Percentiles rank a stretch among this genome's conserved stretches.
phyloP scores from a whole-genome alignment of 1,284 basidiomycete genomes.

The Phylloporus sp. region DNA sequence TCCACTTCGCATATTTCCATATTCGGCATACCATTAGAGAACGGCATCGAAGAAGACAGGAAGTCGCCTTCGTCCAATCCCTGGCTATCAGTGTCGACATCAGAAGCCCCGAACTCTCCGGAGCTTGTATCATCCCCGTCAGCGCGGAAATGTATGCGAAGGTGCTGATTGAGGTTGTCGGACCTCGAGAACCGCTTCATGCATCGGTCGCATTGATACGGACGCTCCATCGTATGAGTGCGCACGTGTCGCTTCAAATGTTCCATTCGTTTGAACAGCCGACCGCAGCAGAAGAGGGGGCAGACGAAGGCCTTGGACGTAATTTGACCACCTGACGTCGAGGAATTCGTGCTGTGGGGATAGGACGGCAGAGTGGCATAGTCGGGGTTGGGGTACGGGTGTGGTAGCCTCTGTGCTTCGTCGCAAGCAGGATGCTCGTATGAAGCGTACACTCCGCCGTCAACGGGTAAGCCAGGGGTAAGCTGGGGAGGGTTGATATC shows the following conservation, averaged over 20 bases:
- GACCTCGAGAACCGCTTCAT: conserved; percentile 82
- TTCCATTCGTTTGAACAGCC: conserved; percentile 88
- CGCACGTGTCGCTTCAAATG: conserved; percentile 86
- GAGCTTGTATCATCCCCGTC: conserved; percentile 35
- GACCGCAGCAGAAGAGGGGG: conserved; percentile 78
- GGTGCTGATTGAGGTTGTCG: conserved; percentile 85
- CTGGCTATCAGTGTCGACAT: conserved; percentile 34
- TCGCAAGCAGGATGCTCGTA: conserved; percentile 27
- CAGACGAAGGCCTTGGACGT: conserved; percentile 75
- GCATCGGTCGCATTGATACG: conserved; percentile 76
- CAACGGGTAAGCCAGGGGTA: conserved; percentile 24
- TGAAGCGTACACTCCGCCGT: conserved; percentile 21
- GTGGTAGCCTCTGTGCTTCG: conserved; percentile 24
- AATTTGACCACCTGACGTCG: conserved; percentile 26
- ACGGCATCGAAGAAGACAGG: conserved; percentile 29
- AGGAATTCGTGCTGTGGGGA: conserved; percentile 21
- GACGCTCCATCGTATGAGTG: conserved; percentile 89
- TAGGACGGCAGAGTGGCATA: conserved; percentile 24
- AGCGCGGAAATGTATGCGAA: conserved; percentile 71
- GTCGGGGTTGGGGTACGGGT: conserved; percentile 24
- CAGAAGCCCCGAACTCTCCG: conserved; percentile 30
- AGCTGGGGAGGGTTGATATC: conserved; percentile 27
- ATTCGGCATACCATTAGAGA: conserved; percentile 39
- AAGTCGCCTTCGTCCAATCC: conserved; percentile 34
- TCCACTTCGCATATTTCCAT: conserved; percentile 64